Conservation (phyloP, 768 basidiomycete genomes). For the Zangia roseola region DNA sequence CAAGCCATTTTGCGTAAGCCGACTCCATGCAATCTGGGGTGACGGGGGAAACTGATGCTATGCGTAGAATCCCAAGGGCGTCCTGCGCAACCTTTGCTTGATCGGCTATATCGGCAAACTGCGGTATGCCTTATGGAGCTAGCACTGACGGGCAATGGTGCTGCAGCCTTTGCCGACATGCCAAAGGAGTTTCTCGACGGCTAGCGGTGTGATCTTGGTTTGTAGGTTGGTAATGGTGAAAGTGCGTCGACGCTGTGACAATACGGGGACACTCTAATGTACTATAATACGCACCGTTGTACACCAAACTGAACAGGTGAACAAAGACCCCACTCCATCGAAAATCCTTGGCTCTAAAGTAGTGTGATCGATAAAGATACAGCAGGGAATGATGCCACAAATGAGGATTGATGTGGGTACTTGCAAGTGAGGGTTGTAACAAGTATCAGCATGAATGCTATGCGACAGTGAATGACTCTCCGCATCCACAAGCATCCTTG, state of each 20-base stretch:
- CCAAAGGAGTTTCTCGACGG: slow-evolving; percentile 66
- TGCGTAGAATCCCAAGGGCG: slow-evolving; percentile 72
- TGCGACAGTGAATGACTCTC: slow-evolving; percentile 81
- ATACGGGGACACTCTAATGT: slow-evolving; percentile 15
- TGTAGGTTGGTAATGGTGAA: slow-evolving; percentile 1
- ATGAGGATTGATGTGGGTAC: slow-evolving; percentile 11
- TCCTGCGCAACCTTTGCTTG: slow-evolving; percentile 68
- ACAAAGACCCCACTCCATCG: slow-evolving; percentile 9
- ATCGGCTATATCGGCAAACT: slow-evolving; percentile 76
- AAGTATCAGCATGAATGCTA: slow-evolving; percentile 12
- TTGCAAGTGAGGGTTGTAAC: slow-evolving; percentile 5
- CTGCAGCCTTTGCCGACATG: slow-evolving; percentile 82
- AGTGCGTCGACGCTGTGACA: neutral
- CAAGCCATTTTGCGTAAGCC: slow-evolving; percentile 76
- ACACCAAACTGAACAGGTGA: slow-evolving; percentile 2
- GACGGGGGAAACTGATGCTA: slow-evolving; percentile 2
- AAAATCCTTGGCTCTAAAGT: slow-evolving; percentile 9
- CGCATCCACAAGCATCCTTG: slow-evolving; percentile 92
- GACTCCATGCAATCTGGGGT: neutral
- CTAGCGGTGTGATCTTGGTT: slow-evolving; percentile 15
- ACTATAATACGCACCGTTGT: slow-evolving; percentile 11
- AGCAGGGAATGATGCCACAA: slow-evolving; percentile 7
- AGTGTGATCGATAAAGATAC: slow-evolving; percentile 30
- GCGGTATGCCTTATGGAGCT: slow-evolving; percentile 68
- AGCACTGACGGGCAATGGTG: slow-evolving; percentile 67